Evolutionary conservation across 257 asterid species (phyloP), one percentile per base, ranked within the genome.

Genomic region (Linaria vulgaris): DNA sequence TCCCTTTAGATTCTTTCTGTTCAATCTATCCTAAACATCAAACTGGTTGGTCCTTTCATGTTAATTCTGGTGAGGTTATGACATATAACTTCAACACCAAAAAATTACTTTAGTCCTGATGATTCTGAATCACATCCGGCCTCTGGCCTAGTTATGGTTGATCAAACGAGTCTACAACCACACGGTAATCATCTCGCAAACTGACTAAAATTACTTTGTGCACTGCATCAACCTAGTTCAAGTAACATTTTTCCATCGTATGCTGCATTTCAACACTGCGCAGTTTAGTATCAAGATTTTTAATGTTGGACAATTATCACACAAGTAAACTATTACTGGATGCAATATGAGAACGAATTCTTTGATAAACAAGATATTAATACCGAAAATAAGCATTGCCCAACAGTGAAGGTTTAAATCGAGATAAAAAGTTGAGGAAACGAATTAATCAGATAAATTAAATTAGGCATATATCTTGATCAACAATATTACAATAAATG

Each of bases 401-500:
- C n/a, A n/a, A n/a, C n/a, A n/a, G n/a, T n/a, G n/a, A n/a, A n/a
- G n/a, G n/a, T n/a, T n/a, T n/a, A n/a, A n/a, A n/a, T n/a, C n/a
- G n/a, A n/a, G n/a, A n/a, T 34, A 11, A 34, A 3, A 7, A 34
- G 21, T 24, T 44, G 16, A 34, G 46, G 54, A 16, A 57, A 46
- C 38, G 16, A 23, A 46, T 37, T 3, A 59, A 51, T n/a, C 31
- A 21, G 34, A 68, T 3, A 3, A 8, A 34, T 34, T 34, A 4
- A 3, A 12, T 44, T 5, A 62, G 58, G 30, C 20, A 58, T n/a
- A 27, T n/a, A 34, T 34, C 9, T 31, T 19, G 13, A 57, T 22
- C n/a, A 57, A 12, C 27, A 55, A 12, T 47, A 67, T 56, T 15
- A 39, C n/a, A 56, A 30, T 54, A 31, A 2, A 56, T 47, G 31